Base-by-base conservation (phyloP, 1,139 yeast species). In the Lodderomyces beijingensis region DNA sequence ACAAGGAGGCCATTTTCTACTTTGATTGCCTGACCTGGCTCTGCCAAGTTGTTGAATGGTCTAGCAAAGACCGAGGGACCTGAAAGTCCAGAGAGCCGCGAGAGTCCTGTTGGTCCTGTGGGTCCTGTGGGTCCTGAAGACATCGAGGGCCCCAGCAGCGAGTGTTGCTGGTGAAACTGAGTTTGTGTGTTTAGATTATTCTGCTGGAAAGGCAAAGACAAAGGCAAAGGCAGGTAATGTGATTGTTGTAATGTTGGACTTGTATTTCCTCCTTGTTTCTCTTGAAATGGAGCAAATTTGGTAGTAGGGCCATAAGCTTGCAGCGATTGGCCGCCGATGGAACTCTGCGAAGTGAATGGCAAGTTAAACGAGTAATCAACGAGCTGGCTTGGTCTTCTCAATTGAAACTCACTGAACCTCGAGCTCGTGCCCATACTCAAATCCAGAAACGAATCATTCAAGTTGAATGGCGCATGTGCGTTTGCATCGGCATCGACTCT, bases 1-100 rank as follows among this genome's bases (percentile, higher is more conserved):
- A 78, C 56, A 9, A 74, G 43, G 25, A 78, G 58, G 1, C 83
- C 83, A 46, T 77, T 77, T 31, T 77, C 84, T 35, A 78, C 55
- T 32, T 67, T 65, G 10, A 19, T 10, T 10, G 7, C 9, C 10
- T 19, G 21, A 8, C 21, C 21, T 19, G 10, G 21, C 10, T 19
- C 9, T 8, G 21, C 7, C 10, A 19, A 19, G 7, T 19, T 10
- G 21, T 12, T 23, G 22, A 22, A 11, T 18, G 25, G 14, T 6
- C 12, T 7, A n/a, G 6, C n/a, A 19, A n/a, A 9, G 8, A n/a
- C n/a, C 22, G 10, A 19, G n/a, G 22, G 8, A n/a, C 10, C 8
- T 8, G 8, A 19, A 8, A 9, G 10, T 19, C n/a, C 10, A 19
- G 22, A 9, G 22, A n/a, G 10, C n/a, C 10, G 22, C 8, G n/a